A percentile compares a stretch with the other conserved stretches of the same genome.
These are phyloP conservation scores for Elaeagnus macrophylla DNA, from an alignment of 306 rosid genomes.

Conservation along the genomic window DNA sequence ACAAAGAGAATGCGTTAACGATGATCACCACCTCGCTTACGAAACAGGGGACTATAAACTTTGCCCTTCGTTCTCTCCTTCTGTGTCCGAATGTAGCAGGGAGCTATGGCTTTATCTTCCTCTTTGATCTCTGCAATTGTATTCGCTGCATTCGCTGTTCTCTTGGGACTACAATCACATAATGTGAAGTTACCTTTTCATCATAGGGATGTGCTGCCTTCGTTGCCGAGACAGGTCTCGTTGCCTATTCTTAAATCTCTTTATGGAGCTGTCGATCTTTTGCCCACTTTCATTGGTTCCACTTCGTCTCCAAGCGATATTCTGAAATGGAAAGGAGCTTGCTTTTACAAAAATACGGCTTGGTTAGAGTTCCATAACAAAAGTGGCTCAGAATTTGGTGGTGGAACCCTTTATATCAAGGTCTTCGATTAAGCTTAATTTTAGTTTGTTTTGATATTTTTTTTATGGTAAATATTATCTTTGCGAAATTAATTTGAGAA, in stretches of 20 bases:
- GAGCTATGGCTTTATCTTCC: slow-evolving; percentile 7
- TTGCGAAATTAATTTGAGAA: too few species aligned
- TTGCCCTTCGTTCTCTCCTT: too few species aligned
- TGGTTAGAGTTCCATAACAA: slow-evolving; percentile 83
- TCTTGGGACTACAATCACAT: background rate
- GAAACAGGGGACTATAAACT: too few species aligned
- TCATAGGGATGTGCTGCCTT: slow-evolving; percentile 59
- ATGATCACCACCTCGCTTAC: too few species aligned
- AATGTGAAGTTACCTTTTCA: slow-evolving; percentile 36
- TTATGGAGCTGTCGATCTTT: slow-evolving; percentile 62
- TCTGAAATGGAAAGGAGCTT: slow-evolving; percentile 65
- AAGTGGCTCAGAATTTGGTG: slow-evolving; percentile 55
- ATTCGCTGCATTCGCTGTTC: slow-evolving; percentile 14
- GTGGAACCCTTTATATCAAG: slow-evolving; percentile 88
- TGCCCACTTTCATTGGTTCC: slow-evolving; percentile 75
- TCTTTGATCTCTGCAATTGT: slow-evolving; percentile 4
- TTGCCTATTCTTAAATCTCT: slow-evolving; percentile 77
- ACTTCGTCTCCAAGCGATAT: slow-evolving; percentile 32
- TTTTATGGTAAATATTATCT: too few species aligned
- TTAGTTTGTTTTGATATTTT: background rate
- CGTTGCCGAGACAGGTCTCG: slow-evolving; percentile 64
- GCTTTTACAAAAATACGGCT: slow-evolving; percentile 64
- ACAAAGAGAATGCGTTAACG: too few species aligned
- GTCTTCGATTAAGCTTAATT: slow-evolving; percentile 20
- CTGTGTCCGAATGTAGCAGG: too few species aligned